phyloP scores from a whole-genome alignment of 768 basidiomycete genomes.

The Tricholoma saponaceum region DNA sequence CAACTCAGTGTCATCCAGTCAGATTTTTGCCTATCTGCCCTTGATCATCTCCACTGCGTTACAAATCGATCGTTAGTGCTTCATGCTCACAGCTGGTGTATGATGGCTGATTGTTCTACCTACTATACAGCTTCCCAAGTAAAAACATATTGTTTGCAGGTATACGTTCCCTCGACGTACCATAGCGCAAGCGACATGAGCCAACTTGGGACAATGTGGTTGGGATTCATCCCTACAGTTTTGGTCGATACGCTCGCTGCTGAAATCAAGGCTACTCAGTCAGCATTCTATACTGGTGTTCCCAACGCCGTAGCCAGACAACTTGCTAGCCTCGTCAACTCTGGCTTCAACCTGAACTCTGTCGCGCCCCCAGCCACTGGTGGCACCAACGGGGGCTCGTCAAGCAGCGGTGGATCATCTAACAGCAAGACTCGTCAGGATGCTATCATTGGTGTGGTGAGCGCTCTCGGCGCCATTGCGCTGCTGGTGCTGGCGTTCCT shows the following conservation, averaged over 20 bases:
- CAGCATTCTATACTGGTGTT: conserved; percentile 60
- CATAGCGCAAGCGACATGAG: conserved; percentile 38
- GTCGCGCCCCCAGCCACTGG: conserved; percentile 36
- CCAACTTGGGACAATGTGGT: conserved; percentile 63
- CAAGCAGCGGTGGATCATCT: conserved; percentile 25
- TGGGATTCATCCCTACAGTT: conserved; percentile 60
- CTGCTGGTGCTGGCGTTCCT: conserved; percentile 71
- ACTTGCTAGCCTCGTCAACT: conserved; percentile 67
- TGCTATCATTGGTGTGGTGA: conserved; percentile 90
- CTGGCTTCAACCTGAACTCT: conserved; percentile 56
- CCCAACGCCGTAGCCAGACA: conserved; percentile 37
- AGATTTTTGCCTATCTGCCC: conserved; percentile 77
- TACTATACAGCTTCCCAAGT: conserved; percentile 27
- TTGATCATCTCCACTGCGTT: conserved; percentile 30
- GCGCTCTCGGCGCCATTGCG: conserved; percentile 75
- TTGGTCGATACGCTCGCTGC: conserved; percentile 58
- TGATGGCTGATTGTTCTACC: neutral
- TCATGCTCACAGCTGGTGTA: conserved; percentile 2
- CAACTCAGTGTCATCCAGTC: conserved; percentile 54
- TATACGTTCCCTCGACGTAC: conserved; percentile 62
- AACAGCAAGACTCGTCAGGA: conserved; percentile 58
- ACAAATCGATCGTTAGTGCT: conserved; percentile 24
- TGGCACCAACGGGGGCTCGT: conserved; percentile 14
- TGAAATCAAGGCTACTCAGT: conserved; percentile 57
- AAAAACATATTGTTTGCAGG: conserved; percentile 55